Percentiles rank a stretch among this genome's conserved stretches.
phyloP scores from a whole-genome alignment of 208 protist genomes.

The Naegleria lovaniensis region DNA sequence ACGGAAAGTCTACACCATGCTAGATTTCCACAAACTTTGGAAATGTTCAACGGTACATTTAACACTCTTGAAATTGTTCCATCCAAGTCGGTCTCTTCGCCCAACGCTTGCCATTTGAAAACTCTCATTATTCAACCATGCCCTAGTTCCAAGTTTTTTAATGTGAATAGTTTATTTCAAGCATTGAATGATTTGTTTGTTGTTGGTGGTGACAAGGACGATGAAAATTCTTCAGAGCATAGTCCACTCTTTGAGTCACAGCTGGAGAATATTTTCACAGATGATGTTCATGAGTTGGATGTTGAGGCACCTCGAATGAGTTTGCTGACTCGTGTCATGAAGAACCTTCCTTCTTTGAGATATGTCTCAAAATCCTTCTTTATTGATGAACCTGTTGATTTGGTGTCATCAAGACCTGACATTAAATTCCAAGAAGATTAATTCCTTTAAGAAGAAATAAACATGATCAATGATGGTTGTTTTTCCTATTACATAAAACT shows the following conservation, averaged over 20 bases:
- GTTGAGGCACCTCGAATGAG: not conserved
- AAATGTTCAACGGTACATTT: not conserved
- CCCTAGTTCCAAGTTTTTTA: not conserved
- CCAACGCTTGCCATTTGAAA: not conserved
- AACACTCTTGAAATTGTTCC: not conserved
- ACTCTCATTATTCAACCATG: not conserved
- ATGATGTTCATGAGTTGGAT: not conserved
- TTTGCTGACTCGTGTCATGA: not conserved
- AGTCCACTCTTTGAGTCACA: not conserved
- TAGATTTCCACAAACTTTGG: not conserved
- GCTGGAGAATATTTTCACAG: too few species aligned
- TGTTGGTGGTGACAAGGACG: not conserved
- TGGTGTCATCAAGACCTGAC: not conserved
- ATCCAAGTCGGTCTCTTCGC: not conserved
- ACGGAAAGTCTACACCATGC: not conserved
- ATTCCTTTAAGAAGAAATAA: too few species aligned
- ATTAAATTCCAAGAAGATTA: not conserved
- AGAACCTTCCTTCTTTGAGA: not conserved
- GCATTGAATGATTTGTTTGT: not conserved
- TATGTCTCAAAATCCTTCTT: not conserved
- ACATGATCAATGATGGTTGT: too few species aligned
- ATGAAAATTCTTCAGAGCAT: not conserved
- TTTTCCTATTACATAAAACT: too few species aligned
- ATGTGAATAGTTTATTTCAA: not conserved
- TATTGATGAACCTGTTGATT: not conserved